Conservation (phyloP, 2,329 filamentous ascomycete genomes). For the Fusarium bactridioides region DNA sequence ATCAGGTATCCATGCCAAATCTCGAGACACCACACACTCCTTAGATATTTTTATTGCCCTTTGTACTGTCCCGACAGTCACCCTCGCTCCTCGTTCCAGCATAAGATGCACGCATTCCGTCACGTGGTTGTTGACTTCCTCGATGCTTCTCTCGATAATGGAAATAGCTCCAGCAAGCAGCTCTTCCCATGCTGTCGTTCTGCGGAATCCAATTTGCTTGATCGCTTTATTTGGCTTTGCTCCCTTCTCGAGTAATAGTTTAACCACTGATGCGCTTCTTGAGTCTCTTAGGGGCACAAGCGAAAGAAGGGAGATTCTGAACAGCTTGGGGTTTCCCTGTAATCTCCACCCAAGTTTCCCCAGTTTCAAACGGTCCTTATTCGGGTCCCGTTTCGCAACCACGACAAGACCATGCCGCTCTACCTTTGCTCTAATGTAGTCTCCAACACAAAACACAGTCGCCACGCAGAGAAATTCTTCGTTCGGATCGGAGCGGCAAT, state of each 20-base stretch:
- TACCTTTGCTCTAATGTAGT: not conserved
- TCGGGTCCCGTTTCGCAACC: not conserved
- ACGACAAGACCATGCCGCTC: not conserved
- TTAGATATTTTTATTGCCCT: not conserved
- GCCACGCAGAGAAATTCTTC: not conserved
- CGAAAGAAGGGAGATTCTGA: not conserved
- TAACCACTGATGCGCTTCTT: not conserved
- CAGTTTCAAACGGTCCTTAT: accelerated
- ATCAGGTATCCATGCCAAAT: accelerated
- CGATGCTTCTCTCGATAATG: accelerated
- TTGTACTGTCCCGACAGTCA: not conserved
- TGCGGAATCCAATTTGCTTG: accelerated
- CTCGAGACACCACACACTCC: not conserved
- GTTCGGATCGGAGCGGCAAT: accelerated
- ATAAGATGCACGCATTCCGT: not conserved
- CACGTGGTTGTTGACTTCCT: not conserved
- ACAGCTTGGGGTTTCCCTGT: accelerated
- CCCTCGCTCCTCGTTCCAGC: not conserved
- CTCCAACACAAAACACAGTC: not conserved
- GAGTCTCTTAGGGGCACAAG: accelerated
- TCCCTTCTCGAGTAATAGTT: not conserved
- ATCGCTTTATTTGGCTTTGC: not conserved
- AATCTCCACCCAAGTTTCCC: not conserved
- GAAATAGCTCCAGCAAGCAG: not conserved
- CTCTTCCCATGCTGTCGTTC: not conserved